These are phyloP conservation scores for Wallacemonas sp. DNA, from an alignment of 208 protist genomes.

Conservation along the genomic window DNA sequence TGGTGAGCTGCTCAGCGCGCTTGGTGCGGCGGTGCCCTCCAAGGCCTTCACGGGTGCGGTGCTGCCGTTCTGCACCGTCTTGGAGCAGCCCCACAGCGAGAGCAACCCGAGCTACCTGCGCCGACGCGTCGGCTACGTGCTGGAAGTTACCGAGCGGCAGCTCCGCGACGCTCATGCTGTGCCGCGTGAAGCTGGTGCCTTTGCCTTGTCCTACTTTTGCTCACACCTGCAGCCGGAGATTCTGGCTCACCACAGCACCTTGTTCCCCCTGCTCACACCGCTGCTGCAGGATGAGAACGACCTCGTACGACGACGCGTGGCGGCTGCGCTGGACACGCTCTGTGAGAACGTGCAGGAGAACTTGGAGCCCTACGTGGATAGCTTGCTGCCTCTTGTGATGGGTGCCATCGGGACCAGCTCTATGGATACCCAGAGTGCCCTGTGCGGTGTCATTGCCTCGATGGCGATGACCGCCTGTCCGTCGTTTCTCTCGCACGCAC, in stretches of 20 bases:
- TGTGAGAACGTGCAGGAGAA: slow-evolving; percentile 84
- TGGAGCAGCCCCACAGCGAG: slow-evolving; percentile 57
- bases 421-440: slow-evolving; percentile 60
- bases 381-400: slow-evolving; percentile 63
- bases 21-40: slow-evolving; percentile 49
- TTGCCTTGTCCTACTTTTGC: slow-evolving; percentile 75
- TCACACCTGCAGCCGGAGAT: slow-evolving; percentile 85
- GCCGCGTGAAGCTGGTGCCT: slow-evolving; percentile 72
- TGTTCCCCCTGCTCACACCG: slow-evolving; percentile 72
- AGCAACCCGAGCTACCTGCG: slow-evolving; percentile 69
- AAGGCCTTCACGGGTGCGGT: slow-evolving; percentile 60
- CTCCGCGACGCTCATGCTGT: slow-evolving; percentile 54
- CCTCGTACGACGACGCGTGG: slow-evolving; percentile 65
- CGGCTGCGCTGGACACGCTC: slow-evolving; percentile 72
- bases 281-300: slow-evolving; percentile 66
- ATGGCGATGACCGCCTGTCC: slow-evolving; percentile 67
- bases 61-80: slow-evolving; percentile 50
- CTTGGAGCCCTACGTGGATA: slow-evolving; percentile 70
- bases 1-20: slow-evolving; percentile 56
- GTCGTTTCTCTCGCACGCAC: slow-evolving; percentile 52
- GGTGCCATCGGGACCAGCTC: slow-evolving; percentile 51
- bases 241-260: slow-evolving; percentile 57
- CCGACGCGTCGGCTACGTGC: slow-evolving; percentile 67
- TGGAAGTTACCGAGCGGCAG: slow-evolving; percentile 51
- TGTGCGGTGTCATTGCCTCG: slow-evolving; percentile 76